These are phyloP conservation scores for Alternaria novae-zelandiae DNA, from an alignment of 2,329 filamentous ascomycete species.

Conservation along the genomic window DNA sequence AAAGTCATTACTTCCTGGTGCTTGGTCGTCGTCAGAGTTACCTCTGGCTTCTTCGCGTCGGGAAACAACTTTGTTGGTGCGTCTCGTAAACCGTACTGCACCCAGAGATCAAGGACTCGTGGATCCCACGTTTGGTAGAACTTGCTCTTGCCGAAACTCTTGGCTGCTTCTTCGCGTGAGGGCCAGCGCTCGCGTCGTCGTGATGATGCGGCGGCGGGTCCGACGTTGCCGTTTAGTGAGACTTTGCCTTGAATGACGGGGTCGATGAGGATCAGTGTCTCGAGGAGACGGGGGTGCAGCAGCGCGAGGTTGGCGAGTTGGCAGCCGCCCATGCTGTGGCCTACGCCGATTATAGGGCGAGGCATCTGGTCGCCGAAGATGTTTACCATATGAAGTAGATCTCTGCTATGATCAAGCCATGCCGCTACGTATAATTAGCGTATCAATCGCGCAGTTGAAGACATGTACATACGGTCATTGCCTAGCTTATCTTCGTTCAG, in stretches of 20 bases:
- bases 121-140: slow-evolving; percentile 87
- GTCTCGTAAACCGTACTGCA: slow-evolving; percentile 76
- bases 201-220: slow-evolving; percentile 68
- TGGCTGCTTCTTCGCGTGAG: slow-evolving; percentile 71
- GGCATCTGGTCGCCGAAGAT: slow-evolving; percentile 79
- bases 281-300: slow-evolving; percentile 81
- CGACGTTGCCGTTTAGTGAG: slow-evolving; percentile 50
- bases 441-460: neutral
- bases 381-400: slow-evolving; percentile 86
- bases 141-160: slow-evolving; percentile 68
- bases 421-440: slow-evolving; percentile 60
- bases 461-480: slow-evolving; percentile 74
- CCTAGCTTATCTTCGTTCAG: slow-evolving; percentile 79
- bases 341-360: slow-evolving; percentile 81
- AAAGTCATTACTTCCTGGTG: slow-evolving; percentile 88
- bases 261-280: slow-evolving; percentile 79
- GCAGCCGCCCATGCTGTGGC: slow-evolving; percentile 86
- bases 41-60: slow-evolving; percentile 51
- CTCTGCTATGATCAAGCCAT: slow-evolving; percentile 86
- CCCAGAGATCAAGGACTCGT: slow-evolving; percentile 76
- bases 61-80: slow-evolving; percentile 69
- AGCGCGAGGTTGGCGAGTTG: slow-evolving; percentile 75
- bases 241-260: slow-evolving; percentile 71
- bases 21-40: slow-evolving; percentile 81
- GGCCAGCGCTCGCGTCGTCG: slow-evolving; percentile 83